Evolutionary conservation across 257 asterid genomes (phyloP).

Genomic region (Solanum chaucha): DNA sequence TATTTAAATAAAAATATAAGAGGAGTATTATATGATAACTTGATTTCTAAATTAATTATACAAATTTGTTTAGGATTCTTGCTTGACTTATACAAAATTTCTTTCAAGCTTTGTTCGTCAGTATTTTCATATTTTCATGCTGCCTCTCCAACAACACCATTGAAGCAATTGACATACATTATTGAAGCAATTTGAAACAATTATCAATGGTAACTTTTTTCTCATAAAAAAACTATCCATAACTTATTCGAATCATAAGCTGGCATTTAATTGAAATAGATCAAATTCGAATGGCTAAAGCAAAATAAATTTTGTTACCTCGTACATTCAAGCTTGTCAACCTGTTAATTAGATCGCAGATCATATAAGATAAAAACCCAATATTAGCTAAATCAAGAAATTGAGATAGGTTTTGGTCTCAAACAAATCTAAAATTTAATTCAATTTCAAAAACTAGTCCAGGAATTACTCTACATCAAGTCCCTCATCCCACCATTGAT

Average conservation of each 20-base stretch:
- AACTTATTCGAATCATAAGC: too few species aligned
- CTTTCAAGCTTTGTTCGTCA: background rate
- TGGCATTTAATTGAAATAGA: background rate
- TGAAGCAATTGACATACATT: background rate
- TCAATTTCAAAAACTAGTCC: background rate
- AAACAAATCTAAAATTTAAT: background rate
- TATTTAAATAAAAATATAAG: too few species aligned
- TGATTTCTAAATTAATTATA: background rate
- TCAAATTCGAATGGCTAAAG: background rate
- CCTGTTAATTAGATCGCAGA: background rate
- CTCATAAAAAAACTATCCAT: background rate
- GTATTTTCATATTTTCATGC: background rate
- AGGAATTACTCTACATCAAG: background rate
- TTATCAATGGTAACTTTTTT: too few species aligned
- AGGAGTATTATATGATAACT: background rate
- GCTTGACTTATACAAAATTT: background rate
- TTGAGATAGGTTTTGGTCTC: background rate
- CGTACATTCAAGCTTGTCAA: background rate
- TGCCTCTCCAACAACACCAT: background rate
- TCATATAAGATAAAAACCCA: background rate
- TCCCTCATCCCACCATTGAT: background rate
- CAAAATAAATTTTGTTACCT: background rate
- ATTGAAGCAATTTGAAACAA: background rate
- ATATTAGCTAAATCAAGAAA: background rate
- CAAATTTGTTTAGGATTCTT: too few species aligned